Evolutionary conservation across 1,284 basidiomycete genomes (phyloP).

Genomic region (Xerocomus cyaneibrunnescens): DNA sequence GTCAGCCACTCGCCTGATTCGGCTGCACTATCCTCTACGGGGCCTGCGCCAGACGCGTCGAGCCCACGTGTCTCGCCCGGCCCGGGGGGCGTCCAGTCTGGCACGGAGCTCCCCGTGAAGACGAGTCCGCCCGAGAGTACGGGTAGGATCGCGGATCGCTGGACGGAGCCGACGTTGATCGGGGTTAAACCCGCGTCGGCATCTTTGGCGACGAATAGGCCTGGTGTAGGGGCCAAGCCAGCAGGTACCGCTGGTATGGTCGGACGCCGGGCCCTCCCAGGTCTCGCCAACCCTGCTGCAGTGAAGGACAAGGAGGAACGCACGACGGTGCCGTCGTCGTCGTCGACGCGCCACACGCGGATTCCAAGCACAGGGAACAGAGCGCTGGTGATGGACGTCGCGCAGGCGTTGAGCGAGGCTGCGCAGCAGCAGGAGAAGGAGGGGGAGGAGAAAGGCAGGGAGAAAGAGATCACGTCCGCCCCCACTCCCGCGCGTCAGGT

Average conservation of each 20-base stretch:
- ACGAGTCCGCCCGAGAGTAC: constrained; percentile 2
- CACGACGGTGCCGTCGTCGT: constrained; percentile 13
- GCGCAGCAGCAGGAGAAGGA: constrained; percentile 14
- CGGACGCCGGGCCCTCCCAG: constrained; percentile 42
- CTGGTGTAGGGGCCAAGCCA: constrained; percentile 5
- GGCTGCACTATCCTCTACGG: neutral
- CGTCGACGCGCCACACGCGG: constrained; percentile 44
- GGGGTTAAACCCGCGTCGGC: constrained; percentile 29
- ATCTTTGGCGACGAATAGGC: neutral
- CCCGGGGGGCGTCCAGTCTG: neutral
- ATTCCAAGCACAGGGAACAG: constrained; percentile 68
- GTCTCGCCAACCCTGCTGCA: constrained; percentile 29
- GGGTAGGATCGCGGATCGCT: constrained; percentile 31
- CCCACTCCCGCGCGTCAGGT: neutral
- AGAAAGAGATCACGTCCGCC: neutral
- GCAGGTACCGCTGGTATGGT: constrained; percentile 23
- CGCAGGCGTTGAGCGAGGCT: constrained; percentile 54
- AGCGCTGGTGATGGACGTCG: constrained; percentile 75
- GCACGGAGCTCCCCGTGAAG: constrained; percentile 3
- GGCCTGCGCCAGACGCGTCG: constrained; percentile 3
- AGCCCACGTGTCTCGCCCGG: neutral
- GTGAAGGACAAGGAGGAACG: constrained; percentile 17
- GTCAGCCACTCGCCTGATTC: neutral
- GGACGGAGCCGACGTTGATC: constrained; percentile 37
- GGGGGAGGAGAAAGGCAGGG: neutral